Base-by-base conservation (phyloP, 2,329 filamentous ascomycete species). In the Alternaria novae-zelandiae region DNA sequence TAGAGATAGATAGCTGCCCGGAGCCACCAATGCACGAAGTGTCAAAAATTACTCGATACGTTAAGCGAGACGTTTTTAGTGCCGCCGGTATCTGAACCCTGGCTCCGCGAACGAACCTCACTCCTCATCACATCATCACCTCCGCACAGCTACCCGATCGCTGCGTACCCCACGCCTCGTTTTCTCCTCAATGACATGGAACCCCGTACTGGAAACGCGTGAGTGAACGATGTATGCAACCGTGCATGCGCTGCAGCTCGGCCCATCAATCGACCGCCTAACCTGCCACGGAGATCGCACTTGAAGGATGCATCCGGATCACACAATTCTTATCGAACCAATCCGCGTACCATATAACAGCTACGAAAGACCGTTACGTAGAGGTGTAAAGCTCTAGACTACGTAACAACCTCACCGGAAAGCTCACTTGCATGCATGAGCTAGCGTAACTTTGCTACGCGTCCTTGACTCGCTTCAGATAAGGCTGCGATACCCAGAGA, bases 1-100 rank as follows among this genome's bases (percentile, higher is more conserved):
- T 76, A 69, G 67, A 70, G 63, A 61, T 64, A 71, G 66, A 72
- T 71, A 72, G 71, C 62, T 63, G 46, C 23, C 55, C 61, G 54
- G 61, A 53, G 49, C 51, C 25, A n/a, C 59, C 44, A 62, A 70
- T 72, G 74, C 70, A 70, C 47, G 30, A 54, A 44, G 43, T 74
- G 73, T 68, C 32, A 63, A 51, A 70, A 72, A 57, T 71, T 61
- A 59, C 71, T 65, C 53, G 57, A 71, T 58, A 44, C 66, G 66
- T 67, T 72, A 70, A 69, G 70, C 66, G 69, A 56, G 20, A 25
- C 30, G 47, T 49, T 28, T 65, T 65, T 70, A 69, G 64, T 43
- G 56, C 55, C 54, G 54, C 25, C 61, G 51, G 59, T 71, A 70
- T 73, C 70, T 65, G n/a, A 32, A 68, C 57, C 69, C 71, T 62